These are phyloP conservation scores for Aquanectria penicillioides DNA, from an alignment of 2,329 filamentous ascomycete genomes.

Conservation along the genomic window DNA sequence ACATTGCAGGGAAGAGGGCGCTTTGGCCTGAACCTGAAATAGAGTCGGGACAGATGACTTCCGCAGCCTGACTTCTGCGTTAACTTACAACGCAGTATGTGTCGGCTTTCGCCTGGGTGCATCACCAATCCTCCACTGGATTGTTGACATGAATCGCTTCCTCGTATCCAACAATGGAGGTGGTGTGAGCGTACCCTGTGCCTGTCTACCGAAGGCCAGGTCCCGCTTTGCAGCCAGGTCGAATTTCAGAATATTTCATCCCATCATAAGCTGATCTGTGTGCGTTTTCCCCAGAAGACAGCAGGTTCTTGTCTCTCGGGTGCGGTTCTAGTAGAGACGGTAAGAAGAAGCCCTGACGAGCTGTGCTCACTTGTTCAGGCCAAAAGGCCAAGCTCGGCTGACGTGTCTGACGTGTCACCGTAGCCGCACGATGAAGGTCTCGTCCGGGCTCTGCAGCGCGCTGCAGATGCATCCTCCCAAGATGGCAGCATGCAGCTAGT, in stretches of 20 bases:
- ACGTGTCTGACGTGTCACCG: conserved; percentile 35
- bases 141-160: background rate
- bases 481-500: conserved; percentile 13
- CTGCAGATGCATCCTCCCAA: conserved; percentile 15
- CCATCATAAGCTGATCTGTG: background rate
- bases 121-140: background rate
- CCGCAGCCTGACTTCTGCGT: background rate
- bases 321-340: background rate
- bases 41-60: conserved; percentile 3
- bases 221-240: background rate
- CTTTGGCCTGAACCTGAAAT: conserved; percentile 15
- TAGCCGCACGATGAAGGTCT: conserved; percentile 5
- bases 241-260: background rate
- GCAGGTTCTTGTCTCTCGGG: background rate
- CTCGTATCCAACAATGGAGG: conserved; percentile 1
- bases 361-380: conserved; percentile 1
- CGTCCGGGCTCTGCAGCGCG: conserved; percentile 9
- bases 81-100: background rate
- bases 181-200: too few relatives aligned
- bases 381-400: conserved; percentile 15
- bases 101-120: background rate
- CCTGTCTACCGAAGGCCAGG: background rate
- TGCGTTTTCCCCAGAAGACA: background rate
- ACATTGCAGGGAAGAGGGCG: background rate
- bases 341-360: background rate